Evolutionary conservation across 148 eudicot genomes (phyloP).

Genomic region (Rhododendron williamsianum): DNA sequence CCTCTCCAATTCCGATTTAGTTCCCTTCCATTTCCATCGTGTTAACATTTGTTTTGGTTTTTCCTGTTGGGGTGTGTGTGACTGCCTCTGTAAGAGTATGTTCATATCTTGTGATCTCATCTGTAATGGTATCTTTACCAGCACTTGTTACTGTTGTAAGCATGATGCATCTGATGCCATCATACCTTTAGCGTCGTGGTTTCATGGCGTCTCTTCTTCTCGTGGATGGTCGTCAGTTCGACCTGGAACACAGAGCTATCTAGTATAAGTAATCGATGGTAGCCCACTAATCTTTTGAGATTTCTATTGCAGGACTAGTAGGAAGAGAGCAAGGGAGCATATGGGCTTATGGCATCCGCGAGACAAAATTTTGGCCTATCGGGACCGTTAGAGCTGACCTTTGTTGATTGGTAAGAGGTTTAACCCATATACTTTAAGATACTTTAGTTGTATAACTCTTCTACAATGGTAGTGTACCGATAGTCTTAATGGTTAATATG

Average conservation of each 20-base stretch:
- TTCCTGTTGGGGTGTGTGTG: too few species aligned
- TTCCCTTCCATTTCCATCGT: too few species aligned
- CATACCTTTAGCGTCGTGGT: neutral
- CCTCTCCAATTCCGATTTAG: too few species aligned
- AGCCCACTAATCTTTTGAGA: neutral
- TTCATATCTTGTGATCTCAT: too few species aligned
- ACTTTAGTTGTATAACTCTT: neutral
- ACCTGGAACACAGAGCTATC: neutral
- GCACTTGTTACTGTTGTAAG: too few species aligned
- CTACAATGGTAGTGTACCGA: neutral
- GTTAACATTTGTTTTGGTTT: too few species aligned
- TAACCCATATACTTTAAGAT: neutral
- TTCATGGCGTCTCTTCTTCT: neutral
- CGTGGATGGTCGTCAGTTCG: neutral
- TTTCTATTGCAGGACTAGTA: constrained; percentile 8
- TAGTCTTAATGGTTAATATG: neutral
- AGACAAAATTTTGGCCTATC: constrained; percentile 33
- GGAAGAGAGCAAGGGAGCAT: constrained; percentile 13
- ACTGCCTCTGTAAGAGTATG: too few species aligned
- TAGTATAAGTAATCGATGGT: neutral
- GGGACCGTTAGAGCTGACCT: constrained; percentile 40
- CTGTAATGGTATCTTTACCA: too few species aligned
- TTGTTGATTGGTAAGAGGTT: constrained; percentile 41
- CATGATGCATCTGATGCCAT: neutral
- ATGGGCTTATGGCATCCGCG: constrained; percentile 17